Evolutionary conservation across 2,329 filamentous ascomycete species (phyloP).

Genomic region (Rutstroemia sp.): DNA sequence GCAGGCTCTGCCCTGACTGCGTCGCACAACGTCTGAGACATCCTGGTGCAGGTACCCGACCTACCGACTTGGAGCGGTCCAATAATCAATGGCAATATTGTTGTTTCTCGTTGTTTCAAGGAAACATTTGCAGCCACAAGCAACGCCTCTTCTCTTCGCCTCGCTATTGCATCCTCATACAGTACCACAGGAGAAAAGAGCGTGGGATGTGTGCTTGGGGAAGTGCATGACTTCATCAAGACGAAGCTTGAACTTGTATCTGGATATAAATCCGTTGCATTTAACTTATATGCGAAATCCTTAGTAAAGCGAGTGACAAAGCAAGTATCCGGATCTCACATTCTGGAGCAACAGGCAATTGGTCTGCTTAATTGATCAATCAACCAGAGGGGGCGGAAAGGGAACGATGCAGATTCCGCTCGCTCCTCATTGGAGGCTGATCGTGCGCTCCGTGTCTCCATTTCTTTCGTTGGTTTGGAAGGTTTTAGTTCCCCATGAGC

Average conservation of each 20-base stretch:
- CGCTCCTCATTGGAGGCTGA: constrained; percentile 1
- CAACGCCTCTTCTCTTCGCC: background rate
- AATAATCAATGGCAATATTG: constrained; percentile 7
- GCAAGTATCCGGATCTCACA: background rate
- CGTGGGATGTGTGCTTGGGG: background rate
- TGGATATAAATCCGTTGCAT: background rate
- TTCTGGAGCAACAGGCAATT: background rate
- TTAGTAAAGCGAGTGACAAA: no score
- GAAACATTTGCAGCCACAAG: background rate
- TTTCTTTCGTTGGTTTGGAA: background rate
- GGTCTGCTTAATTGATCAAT: constrained; percentile 5
- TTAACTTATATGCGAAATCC: no score
- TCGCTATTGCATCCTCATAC: constrained; percentile 2
- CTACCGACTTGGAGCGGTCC: constrained; percentile 4
- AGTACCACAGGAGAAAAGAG: background rate
- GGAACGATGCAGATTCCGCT: constrained; percentile 6
- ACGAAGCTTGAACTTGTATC: background rate
- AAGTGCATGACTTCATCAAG: constrained; percentile 3
- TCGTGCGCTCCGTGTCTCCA: background rate
- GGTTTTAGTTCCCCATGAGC: background rate
- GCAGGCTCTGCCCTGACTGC: constrained; percentile 4
- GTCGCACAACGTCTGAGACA: constrained; percentile 8
- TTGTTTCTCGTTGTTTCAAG: constrained; percentile 9
- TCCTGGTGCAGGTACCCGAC: constrained; percentile 10
- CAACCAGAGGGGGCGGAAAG: background rate